A percentile compares a stretch with the other conserved stretches of the same genome.
phyloP scores from a whole-genome alignment of 1,284 basidiomycete species.

The Agroathelia rolfsii region DNA sequence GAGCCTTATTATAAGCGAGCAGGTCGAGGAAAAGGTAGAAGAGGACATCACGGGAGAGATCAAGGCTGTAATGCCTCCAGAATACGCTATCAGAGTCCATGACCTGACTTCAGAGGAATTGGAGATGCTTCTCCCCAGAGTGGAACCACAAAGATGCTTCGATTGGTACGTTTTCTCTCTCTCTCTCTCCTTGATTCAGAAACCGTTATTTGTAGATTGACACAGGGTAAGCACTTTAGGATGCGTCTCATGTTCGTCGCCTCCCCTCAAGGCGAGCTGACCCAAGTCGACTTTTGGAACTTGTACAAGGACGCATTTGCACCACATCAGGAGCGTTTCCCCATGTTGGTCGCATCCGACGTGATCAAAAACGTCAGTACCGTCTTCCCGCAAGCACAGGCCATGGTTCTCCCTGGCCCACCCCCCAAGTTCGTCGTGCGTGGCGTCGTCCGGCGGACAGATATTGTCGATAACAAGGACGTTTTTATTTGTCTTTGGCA shows the following conservation, averaged over 20 bases:
- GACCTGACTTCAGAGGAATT: slow-evolving; percentile 62
- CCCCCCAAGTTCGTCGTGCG: slow-evolving; percentile 71
- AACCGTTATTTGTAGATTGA: too few species aligned
- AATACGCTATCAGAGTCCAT: slow-evolving; percentile 37
- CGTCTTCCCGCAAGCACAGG: slow-evolving; percentile 71
- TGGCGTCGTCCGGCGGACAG: slow-evolving; percentile 61
- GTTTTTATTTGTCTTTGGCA: slow-evolving; percentile 65
- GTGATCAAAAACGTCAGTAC: slow-evolving; percentile 79
- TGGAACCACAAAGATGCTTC: slow-evolving; percentile 68
- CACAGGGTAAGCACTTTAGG: slow-evolving; percentile 46
- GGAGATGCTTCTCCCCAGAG: slow-evolving; percentile 40
- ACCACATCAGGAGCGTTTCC: slow-evolving; percentile 41
- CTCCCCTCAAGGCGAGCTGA: slow-evolving; percentile 64
- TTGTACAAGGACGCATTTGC: slow-evolving; percentile 71
- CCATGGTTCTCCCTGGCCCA: slow-evolving; percentile 69
- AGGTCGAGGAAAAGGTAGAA: slow-evolving; percentile 55
- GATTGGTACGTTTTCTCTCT: slow-evolving; percentile 56
- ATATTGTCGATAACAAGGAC: too few species aligned
- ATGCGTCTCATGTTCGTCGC: slow-evolving; percentile 73
- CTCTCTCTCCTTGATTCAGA: too few species aligned
- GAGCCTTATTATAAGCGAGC: slow-evolving; percentile 54
- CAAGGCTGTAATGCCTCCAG: slow-evolving; percentile 42
- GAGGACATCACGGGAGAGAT: slow-evolving; percentile 50
- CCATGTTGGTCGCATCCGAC: slow-evolving; percentile 69
- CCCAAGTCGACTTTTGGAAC: slow-evolving; percentile 87